These are phyloP conservation scores for Clausena lansium DNA, from an alignment of 345 rosid species.

Conservation along the genomic window DNA sequence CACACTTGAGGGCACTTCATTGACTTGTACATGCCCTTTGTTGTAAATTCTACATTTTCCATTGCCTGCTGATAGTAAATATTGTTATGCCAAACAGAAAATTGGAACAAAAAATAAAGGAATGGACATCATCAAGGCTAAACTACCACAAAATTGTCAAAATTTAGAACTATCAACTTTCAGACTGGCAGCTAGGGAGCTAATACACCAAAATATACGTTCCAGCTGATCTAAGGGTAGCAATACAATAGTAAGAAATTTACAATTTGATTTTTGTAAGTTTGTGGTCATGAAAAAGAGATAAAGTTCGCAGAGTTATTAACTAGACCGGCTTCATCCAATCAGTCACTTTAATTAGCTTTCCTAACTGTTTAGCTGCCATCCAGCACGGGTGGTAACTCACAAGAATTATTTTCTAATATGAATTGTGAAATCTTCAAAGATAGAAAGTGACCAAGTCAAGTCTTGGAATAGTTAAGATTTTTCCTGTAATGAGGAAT, in stretches of 20 bases:
- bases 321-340: not conserved
- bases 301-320: not conserved
- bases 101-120: not conserved
- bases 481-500: not conserved
- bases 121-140: not conserved
- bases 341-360: not conserved
- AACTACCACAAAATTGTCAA: not conserved
- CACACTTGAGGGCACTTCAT: slow-evolving; percentile 73
- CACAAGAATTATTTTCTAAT: not conserved
- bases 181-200: not conserved
- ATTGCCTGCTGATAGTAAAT: slow-evolving; percentile 30
- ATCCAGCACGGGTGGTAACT: not conserved
- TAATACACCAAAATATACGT: not conserved
- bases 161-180: not conserved
- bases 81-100: not conserved
- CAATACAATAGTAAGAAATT: not conserved
- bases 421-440: not conserved
- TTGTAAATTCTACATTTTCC: slow-evolving; percentile 43
- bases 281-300: not conserved
- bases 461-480: not conserved
- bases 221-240: not conserved
- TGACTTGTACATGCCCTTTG: slow-evolving; percentile 54
- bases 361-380: not conserved
- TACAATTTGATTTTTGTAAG: not conserved
- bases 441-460: not conserved